Base-by-base conservation (phyloP, 2,329 filamentous ascomycete genomes). In the Xylaria sp. region DNA sequence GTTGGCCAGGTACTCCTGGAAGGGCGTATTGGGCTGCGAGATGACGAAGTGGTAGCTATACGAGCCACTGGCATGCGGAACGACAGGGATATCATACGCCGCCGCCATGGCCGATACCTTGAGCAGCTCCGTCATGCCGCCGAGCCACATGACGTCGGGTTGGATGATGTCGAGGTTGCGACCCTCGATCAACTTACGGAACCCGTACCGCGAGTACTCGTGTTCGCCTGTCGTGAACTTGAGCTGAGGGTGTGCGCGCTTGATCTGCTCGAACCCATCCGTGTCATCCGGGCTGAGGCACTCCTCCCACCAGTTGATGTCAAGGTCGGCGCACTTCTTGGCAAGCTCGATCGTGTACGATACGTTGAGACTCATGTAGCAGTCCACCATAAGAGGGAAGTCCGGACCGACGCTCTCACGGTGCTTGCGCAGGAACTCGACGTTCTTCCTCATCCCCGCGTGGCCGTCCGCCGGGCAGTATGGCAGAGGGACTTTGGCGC, bases 291-390 rank as follows among this genome's bases (percentile, higher is more conserved):
- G 94, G 33, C 90, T 92, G 69, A 97, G 83, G 71, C 93, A 96
- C 83, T 97, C 94, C 82, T 97, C 94, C 93, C 93, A 97, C 94
- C 94, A 97, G 83, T 97, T 94, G 78, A 97, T 94, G 79, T 95
- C 87, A 72, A 97, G 86, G 72, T 94, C 89, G 73, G 92, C 87
- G 77, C 91, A 93, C 58, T 90, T 91, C 81, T 94, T 92, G 67
- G 92, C 94, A 27, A 97, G 85, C 80, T 97, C 91, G 73, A 97
- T 97, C 3, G 93, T 97, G 82, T 97, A 97, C 0, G 92, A 83
- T 29, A 97, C 94, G 75, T 94, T 97, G 75, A 97, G 84, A 72
- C 92, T 94, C 94, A 97, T 97, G 82, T 97, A 97, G 85, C 94
- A 97, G 82, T 97, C 94, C 5, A 97, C 94, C 85, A 96, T 94